These are phyloP conservation scores for Termitomyces sp. DNA, from an alignment of 768 basidiomycete species.

Conservation along the genomic window DNA sequence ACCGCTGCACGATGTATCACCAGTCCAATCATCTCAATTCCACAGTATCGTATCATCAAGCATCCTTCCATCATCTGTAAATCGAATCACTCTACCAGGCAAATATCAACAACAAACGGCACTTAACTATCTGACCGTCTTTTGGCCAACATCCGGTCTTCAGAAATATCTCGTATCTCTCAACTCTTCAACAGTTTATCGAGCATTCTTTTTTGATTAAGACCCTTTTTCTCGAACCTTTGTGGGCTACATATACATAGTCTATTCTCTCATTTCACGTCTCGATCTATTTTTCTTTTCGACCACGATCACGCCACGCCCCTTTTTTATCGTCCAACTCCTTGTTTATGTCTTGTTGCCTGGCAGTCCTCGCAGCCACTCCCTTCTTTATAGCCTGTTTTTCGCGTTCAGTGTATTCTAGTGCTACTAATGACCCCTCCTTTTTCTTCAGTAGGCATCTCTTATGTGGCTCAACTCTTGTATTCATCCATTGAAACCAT, in stretches of 20 bases:
- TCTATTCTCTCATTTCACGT: slow-evolving; percentile 6
- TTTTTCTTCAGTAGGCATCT: not conserved
- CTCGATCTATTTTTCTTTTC: slow-evolving; percentile 1
- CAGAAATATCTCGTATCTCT: slow-evolving; percentile 19
- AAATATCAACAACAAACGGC: slow-evolving; percentile 13
- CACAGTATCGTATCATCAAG: slow-evolving; percentile 13
- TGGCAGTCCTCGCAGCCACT: not conserved
- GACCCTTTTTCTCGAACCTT: not conserved
- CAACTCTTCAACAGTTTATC: slow-evolving; percentile 7
- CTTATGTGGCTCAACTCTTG: not conserved
- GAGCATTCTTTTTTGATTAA: slow-evolving; percentile 2
- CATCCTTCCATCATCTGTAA: slow-evolving; percentile 15
- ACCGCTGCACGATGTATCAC: slow-evolving; percentile 34
- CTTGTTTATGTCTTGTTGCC: slow-evolving; percentile 1
- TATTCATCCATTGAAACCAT: not conserved
- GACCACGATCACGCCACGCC: not conserved
- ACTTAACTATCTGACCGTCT: slow-evolving; percentile 11
- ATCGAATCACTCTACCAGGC: slow-evolving; percentile 8
- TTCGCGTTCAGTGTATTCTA: slow-evolving; percentile 7
- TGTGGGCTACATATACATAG: slow-evolving; percentile 3
- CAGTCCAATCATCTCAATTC: slow-evolving; percentile 22
- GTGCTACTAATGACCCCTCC: slow-evolving; percentile 1
- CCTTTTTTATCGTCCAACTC: slow-evolving; percentile 4
- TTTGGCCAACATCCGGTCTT: slow-evolving; percentile 10
- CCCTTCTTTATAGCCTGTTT: slow-evolving; percentile 2